These are phyloP conservation scores for Fusarium nanum DNA, from an alignment of 2,329 filamentous ascomycete genomes.

Conservation along the genomic window DNA sequence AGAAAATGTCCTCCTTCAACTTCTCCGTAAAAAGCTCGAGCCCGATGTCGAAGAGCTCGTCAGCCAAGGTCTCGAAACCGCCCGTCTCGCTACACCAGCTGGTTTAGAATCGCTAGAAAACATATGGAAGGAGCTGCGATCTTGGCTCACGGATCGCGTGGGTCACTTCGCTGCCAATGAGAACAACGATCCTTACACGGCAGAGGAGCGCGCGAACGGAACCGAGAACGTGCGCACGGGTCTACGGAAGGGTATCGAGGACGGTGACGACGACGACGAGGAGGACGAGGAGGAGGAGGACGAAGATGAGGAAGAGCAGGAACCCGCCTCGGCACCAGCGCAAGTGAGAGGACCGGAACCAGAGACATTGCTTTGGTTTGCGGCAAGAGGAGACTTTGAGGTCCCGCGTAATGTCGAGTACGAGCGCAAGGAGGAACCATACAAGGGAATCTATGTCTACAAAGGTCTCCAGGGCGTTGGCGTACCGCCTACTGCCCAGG, in stretches of 20 bases:
- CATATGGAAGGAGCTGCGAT: conserved; percentile 65
- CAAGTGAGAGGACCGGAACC: conserved; percentile 57
- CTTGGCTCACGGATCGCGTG: conserved; percentile 57
- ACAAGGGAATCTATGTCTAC: conserved; percentile 27
- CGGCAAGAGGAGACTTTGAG: conserved; percentile 57
- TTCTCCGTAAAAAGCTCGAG: conserved; percentile 87
- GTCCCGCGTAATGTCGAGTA: conserved; percentile 60
- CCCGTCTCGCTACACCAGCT: conserved; percentile 57
- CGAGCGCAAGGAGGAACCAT: conserved; percentile 49
- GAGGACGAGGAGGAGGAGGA: conserved; percentile 61
- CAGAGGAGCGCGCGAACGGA: conserved; percentile 74
- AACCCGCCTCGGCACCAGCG: conserved; percentile 5
- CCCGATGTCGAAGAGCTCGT: conserved; percentile 81
- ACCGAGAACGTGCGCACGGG: conserved; percentile 79
- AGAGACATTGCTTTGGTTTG: conserved; percentile 62
- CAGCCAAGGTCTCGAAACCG: conserved; percentile 67
- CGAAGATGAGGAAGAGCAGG: conserved; percentile 10
- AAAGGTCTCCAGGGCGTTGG: conserved; percentile 53
- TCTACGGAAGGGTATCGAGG: conserved; percentile 66
- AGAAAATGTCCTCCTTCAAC: conserved; percentile 71
- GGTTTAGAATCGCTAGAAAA: conserved; percentile 59
- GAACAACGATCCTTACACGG: conserved; percentile 73
- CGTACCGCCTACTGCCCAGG: conserved; percentile 45
- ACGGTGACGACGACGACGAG: conserved; percentile 65
- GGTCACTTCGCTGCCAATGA: conserved; percentile 57